Percentiles rank a stretch among this genome's conserved stretches.
phyloP scores from a whole-genome alignment of 345 rosid genomes.

The Moringa oleifera region DNA sequence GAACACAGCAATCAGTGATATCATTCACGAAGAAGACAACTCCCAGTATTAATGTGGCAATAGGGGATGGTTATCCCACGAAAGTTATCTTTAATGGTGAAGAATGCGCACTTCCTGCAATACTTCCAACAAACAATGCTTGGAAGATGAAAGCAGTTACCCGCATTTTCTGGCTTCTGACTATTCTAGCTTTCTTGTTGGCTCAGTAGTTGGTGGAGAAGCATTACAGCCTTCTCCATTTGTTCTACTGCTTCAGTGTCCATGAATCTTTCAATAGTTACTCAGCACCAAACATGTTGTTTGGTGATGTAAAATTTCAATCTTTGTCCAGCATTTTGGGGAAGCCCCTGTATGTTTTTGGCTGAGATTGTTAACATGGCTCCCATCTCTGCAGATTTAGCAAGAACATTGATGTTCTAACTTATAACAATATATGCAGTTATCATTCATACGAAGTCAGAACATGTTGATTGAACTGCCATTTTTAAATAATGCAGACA shows the following conservation, averaged over 20 bases:
- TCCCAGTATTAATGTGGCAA: slow-evolving; percentile 58
- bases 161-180: slow-evolving; percentile 5
- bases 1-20: slow-evolving; percentile 79
- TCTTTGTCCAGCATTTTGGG: too few relatives aligned
- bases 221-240: neutral
- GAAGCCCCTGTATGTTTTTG: too few relatives aligned
- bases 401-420: too few relatives aligned
- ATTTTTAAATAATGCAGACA: too few relatives aligned
- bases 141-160: neutral
- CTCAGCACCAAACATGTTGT: neutral
- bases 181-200: slow-evolving; percentile 7
- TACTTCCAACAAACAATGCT: slow-evolving; percentile 43
- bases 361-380: too few relatives aligned
- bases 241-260: neutral
- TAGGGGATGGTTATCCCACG: slow-evolving; percentile 85
- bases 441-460: too few relatives aligned
- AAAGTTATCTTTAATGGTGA: slow-evolving; percentile 95
- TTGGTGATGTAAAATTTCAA: too few relatives aligned
- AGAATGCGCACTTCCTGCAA: slow-evolving; percentile 72
- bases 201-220: neutral
- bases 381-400: too few relatives aligned
- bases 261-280: neutral
- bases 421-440: too few relatives aligned
- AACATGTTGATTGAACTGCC: too few relatives aligned
- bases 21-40: slow-evolving; percentile 82